Evolutionary conservation across 495 filamentous ascomycete genomes (phyloP).

Genomic region (Penicillium ucsense): DNA sequence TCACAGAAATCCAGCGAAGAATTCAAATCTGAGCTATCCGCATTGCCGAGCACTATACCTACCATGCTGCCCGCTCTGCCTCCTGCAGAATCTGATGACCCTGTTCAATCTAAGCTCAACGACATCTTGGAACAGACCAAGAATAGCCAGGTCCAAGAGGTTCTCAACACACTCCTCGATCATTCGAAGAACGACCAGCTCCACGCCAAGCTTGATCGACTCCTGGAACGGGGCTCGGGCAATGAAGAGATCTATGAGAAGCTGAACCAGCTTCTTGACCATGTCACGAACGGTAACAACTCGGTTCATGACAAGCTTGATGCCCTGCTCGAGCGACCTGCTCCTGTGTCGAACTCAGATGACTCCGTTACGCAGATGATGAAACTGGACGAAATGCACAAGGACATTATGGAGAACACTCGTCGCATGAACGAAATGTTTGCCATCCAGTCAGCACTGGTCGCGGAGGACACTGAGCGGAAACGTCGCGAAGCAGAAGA

Average conservation of each 20-base stretch:
- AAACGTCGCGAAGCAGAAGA: constrained; percentile 77
- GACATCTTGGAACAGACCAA: constrained; percentile 56
- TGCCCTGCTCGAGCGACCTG: constrained; percentile 22
- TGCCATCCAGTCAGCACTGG: constrained; percentile 63
- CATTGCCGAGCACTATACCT: constrained; percentile 42
- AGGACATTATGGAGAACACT: constrained; percentile 79
- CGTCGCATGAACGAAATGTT: constrained; percentile 82
- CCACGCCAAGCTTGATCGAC: constrained; percentile 36
- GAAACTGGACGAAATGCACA: constrained; percentile 80
- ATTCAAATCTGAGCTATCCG: constrained; percentile 41
- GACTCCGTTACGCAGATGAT: constrained; percentile 52
- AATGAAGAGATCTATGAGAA: constrained; percentile 44
- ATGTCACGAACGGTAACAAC: constrained; percentile 40
- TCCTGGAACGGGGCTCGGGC: constrained; percentile 50
- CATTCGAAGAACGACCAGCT: constrained; percentile 38
- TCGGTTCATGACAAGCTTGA: constrained; percentile 67
- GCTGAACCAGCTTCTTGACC: constrained; percentile 52
- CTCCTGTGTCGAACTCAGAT: constrained; percentile 22
- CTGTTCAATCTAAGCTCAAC: constrained; percentile 78
- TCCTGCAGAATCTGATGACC: constrained; percentile 44
- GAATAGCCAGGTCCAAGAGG: constrained; percentile 55
- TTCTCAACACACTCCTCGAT: constrained; percentile 70
- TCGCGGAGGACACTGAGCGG: constrained; percentile 68
- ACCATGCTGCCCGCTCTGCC: constrained; percentile 37
- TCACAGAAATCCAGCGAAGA: constrained; percentile 43